These are phyloP conservation scores for Litchi chinensis DNA, from an alignment of 345 rosid species.

Conservation along the genomic window DNA sequence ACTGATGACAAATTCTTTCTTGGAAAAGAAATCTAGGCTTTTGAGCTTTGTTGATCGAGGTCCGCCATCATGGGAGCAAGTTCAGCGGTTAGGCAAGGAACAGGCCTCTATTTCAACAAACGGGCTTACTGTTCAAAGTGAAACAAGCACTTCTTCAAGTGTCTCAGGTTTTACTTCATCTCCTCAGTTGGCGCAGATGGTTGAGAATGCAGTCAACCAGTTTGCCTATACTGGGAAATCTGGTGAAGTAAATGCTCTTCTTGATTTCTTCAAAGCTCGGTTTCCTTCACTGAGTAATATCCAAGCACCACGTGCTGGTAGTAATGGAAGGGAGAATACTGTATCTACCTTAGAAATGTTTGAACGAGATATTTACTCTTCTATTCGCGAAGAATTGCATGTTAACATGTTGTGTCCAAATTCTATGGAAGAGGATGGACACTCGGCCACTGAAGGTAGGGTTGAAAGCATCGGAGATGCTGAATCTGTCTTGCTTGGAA, in stretches of 20 bases:
- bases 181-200: conserved; percentile 42
- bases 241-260: conserved; percentile 50
- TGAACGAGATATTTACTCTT: conserved; percentile 63
- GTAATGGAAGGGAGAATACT: conserved; percentile 44
- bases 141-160: conserved; percentile 36
- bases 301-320: conserved; percentile 41
- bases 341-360: conserved; percentile 46
- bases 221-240: conserved; percentile 39
- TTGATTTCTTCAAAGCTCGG: conserved; percentile 56
- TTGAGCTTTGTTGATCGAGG: conserved; percentile 74
- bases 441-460: conserved; percentile 37
- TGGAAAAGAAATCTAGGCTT: conserved; percentile 85
- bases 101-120: conserved; percentile 28
- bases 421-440: conserved; percentile 28
- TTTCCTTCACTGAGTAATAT: conserved; percentile 48
- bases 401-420: conserved; percentile 29
- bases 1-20: conserved; percentile 22
- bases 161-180: conserved; percentile 40
- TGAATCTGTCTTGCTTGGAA: conserved; percentile 52
- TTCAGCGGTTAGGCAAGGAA: conserved; percentile 40
- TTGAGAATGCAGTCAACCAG: conserved; percentile 51
- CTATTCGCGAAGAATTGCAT: conserved; percentile 42
- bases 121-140: conserved; percentile 37
- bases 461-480: conserved; percentile 32
- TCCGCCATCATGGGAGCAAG: conserved; percentile 70